Percentiles rank a stretch among this genome's conserved stretches.
These are phyloP conservation scores for Arthonia radiata DNA, from an alignment of 495 filamentous ascomycete species.

Conservation along the genomic window DNA sequence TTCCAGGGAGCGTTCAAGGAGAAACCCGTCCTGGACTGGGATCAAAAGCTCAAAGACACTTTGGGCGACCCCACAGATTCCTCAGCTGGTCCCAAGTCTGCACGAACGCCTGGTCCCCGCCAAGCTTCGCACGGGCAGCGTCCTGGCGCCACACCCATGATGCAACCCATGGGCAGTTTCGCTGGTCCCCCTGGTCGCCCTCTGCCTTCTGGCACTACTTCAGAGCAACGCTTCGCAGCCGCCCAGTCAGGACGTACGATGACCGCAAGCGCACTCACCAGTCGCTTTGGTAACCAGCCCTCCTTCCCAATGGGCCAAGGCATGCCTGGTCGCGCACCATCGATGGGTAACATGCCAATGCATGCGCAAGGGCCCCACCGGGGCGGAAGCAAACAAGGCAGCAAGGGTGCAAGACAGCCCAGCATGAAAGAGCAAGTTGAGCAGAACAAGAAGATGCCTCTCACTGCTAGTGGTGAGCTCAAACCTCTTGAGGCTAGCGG, in stretches of 20 bases:
- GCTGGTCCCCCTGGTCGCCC: conserved; percentile 18
- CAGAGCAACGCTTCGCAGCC: conserved; percentile 32
- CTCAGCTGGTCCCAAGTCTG: conserved; percentile 32
- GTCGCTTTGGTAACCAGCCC: too few relatives aligned
- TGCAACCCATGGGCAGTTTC: conserved; percentile 60
- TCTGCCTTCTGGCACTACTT: conserved; percentile 44
- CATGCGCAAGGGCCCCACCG: conserved; percentile 25
- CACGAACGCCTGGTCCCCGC: conserved; percentile 26
- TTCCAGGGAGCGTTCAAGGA: conserved; percentile 88
- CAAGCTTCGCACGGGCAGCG: conserved; percentile 20
- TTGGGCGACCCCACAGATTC: conserved; percentile 46
- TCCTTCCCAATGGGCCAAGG: conserved; percentile 15
- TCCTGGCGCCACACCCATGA: conserved; percentile 20
- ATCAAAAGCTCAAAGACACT: conserved; percentile 55
- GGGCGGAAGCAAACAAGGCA: conserved; percentile 25
- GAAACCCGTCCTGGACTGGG: conserved; percentile 82
- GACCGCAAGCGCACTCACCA: conserved; percentile 16
- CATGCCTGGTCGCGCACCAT: conserved; percentile 15
- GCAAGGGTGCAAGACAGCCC: conserved; percentile 13
- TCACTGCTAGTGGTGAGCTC: conserved; percentile 55
- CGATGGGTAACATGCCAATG: conserved; percentile 29
- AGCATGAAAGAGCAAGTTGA: conserved; percentile 33
- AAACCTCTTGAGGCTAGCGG: conserved; percentile 47
- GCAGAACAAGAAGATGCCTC: conserved; percentile 60
- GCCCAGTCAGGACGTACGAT: conserved; percentile 16